These are phyloP conservation scores for Dothidotthia symphoricarpi DNA, from an alignment of 2,329 filamentous ascomycete species.

Conservation along the genomic window DNA sequence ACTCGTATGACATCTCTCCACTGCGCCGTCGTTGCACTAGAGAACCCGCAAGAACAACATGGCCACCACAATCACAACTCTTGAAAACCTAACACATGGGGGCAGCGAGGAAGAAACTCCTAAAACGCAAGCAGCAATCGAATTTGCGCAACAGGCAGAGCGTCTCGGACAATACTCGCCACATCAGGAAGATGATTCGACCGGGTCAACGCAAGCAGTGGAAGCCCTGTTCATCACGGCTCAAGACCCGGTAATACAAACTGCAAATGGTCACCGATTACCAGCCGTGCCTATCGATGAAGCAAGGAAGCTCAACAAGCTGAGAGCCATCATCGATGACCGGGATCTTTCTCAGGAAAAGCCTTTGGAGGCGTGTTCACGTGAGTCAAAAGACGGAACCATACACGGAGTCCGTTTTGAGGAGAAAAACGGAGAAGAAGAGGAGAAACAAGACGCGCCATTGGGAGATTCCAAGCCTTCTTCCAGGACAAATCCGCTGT, in stretches of 20 bases:
- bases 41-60: conserved; percentile 17
- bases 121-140: conserved; percentile 47
- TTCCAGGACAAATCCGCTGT: conserved; percentile 73
- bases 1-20: conserved; percentile 21
- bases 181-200: conserved; percentile 43
- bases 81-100: conserved; percentile 22
- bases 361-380: conserved; percentile 28
- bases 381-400: conserved; percentile 46
- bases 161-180: conserved; percentile 45
- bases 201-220: conserved; percentile 55
- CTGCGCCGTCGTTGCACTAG: conserved; percentile 18
- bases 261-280: conserved; percentile 63
- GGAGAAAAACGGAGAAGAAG: conserved; percentile 20
- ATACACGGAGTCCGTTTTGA: conserved; percentile 38
- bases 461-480: conserved; percentile 54
- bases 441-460: conserved; percentile 49
- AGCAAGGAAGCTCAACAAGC: conserved; percentile 66
- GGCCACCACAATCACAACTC: conserved; percentile 16
- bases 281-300: conserved; percentile 69
- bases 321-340: conserved; percentile 54
- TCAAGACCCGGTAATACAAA: conserved; percentile 69
- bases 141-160: conserved; percentile 61
- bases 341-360: conserved; percentile 33
- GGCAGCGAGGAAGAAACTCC: conserved; percentile 23
- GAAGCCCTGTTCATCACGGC: conserved; percentile 64